Conservation (phyloP, 371 early-diverging fungal species). For the Mucor lusitanicus region DNA sequence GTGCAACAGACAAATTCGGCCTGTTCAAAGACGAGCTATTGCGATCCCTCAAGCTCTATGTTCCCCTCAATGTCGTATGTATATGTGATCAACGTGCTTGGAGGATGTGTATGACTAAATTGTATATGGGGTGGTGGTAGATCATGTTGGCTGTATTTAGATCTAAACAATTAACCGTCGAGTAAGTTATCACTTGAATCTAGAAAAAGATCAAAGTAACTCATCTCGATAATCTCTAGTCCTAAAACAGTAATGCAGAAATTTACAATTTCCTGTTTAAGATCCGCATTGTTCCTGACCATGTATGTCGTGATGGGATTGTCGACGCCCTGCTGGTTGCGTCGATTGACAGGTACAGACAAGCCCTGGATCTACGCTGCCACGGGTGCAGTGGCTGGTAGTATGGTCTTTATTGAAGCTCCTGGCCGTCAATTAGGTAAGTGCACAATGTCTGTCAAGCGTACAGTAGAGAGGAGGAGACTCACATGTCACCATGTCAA, state of each 20-base stretch:
- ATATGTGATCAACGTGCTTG: neutral
- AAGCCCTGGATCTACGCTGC: conserved; percentile 51
- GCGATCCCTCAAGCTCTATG: conserved; percentile 67
- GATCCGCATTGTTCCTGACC: conserved; percentile 75
- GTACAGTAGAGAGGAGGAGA: too few relatives aligned
- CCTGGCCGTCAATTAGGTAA: conserved; percentile 70
- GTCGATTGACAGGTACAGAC: conserved; percentile 62
- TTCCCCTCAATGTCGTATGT: conserved; percentile 72
- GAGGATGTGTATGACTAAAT: neutral
- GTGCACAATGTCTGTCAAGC: neutral
- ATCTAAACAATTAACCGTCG: conserved; percentile 40
- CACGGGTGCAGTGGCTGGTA: conserved; percentile 71
- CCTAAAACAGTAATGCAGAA: conserved; percentile 39
- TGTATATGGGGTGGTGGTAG: conserved; percentile 19
- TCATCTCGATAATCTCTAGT: conserved; percentile 17
- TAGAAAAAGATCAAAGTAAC: neutral
- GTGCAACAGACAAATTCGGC: conserved; percentile 43
- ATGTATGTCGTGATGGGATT: conserved; percentile 68
- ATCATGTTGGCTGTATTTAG: conserved; percentile 62
- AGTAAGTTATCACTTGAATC: conserved; percentile 34
- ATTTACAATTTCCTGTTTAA: conserved; percentile 57
- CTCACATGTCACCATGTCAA: neutral
- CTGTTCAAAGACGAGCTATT: conserved; percentile 49
- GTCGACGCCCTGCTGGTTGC: conserved; percentile 66
- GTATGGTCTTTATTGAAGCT: conserved; percentile 73